These are phyloP conservation scores for Neltuma alba DNA, from an alignment of 306 rosid genomes.

Conservation along the genomic window DNA sequence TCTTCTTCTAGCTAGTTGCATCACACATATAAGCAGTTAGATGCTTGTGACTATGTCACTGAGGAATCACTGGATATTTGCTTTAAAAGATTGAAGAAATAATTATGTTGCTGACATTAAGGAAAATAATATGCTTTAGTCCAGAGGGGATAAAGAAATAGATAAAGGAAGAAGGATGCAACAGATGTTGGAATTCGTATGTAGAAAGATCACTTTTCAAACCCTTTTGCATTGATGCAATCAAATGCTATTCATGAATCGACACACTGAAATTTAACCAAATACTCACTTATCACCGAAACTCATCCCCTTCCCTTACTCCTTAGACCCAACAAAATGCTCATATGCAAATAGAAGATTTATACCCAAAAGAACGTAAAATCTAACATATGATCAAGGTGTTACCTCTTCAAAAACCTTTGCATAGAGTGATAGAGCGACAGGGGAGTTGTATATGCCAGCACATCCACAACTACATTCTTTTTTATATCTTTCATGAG, in stretches of 20 bases:
- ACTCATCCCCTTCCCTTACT: background rate
- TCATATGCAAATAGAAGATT: slow-evolving; percentile 5
- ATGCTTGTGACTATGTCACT: background rate
- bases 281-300: background rate
- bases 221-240: background rate
- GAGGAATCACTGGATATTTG: background rate
- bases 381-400: slow-evolving; percentile 11
- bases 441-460: slow-evolving; percentile 84
- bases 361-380: slow-evolving; percentile 2
- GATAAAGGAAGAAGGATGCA: background rate
- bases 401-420: slow-evolving; percentile 94
- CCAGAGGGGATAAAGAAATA: background rate
- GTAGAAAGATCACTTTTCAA: background rate
- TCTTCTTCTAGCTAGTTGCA: background rate
- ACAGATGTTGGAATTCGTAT: background rate
- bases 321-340: slow-evolving; percentile 2
- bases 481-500: slow-evolving; percentile 82
- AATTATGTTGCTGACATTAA: background rate
- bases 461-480: slow-evolving; percentile 90
- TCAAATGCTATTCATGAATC: background rate
- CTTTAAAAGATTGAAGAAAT: background rate
- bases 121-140: background rate
- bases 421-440: slow-evolving; percentile 82
- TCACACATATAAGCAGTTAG: background rate
- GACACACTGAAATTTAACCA: background rate